Evolutionary conservation across 805 yeast species (phyloP), one percentile per base, ranked within the genome.

Genomic region (Isabelozyma pseudorhagii): DNA sequence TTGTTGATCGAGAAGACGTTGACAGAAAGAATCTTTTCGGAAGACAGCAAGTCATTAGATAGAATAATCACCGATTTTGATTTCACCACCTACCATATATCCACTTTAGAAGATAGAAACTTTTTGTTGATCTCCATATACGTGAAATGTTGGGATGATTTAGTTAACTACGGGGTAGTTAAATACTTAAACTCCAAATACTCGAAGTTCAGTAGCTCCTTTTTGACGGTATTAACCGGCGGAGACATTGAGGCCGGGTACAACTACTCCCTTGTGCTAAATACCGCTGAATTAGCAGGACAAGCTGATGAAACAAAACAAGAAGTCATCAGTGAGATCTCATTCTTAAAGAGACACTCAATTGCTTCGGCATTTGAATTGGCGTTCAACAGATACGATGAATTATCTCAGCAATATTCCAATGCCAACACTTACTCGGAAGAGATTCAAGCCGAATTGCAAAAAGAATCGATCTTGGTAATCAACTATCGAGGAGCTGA

Each of bases 61-160:
- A 82, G 97, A 67, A 84, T 93, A 53, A 82, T 94, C 54, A 85
- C 96, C 39, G 99, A 94, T 73, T 94, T 94, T 60, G 99, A 94
- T 69, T 90, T 90, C 72, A 96, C 97, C 45, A 88, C 94, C 29
- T 92, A 88, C 70, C 98, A 93, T 68, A 76, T 94, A 53, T 86
- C 96, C 44, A 93, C 96, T n/a, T 50, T 67, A 14, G 89, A 92
- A 2, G 91, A 84, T 56, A 89, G 86, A 71, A 67, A 84, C 36
- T 62, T 79, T 64, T 69, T 90, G 50, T 72, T 87, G 54, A 71
- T 90, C 25, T 86, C 94, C 21, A 74, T 90, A 46, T 81, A 79
- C 54, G 81, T 89, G 66, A 87, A 85, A 66, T 86, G 96, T 59
- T 90, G 87, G 85, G 67, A 69, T 15, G 97, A 90, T 60, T 75